Conservation (phyloP, 2,329 filamentous ascomycete genomes). For the Endoconidiophora polonica region DNA sequence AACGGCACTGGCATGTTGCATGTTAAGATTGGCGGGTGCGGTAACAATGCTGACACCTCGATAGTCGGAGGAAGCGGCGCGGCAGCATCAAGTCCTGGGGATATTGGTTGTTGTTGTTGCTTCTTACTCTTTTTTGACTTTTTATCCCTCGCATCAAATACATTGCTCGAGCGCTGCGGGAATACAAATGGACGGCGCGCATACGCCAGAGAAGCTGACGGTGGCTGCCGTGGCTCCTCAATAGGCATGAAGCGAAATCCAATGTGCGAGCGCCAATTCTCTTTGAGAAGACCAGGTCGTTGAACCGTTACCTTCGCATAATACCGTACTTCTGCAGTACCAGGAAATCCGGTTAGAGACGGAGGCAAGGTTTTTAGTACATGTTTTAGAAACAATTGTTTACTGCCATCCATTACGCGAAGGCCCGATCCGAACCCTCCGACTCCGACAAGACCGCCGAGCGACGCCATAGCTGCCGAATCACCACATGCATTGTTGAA, state of each 20-base stretch:
- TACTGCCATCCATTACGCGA: conserved; percentile 45
- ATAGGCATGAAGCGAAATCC: conserved; percentile 83
- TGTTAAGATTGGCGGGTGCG: conserved; percentile 73
- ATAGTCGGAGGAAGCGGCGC: conserved; percentile 42
- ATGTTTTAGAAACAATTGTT: conserved; percentile 49
- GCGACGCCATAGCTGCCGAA: conserved; percentile 33
- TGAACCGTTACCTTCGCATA: conserved; percentile 92
- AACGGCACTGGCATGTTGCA: conserved; percentile 77
- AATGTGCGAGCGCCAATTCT: conserved; percentile 57
- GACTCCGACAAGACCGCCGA: conserved; percentile 35
- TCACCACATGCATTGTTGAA: conserved; percentile 59
- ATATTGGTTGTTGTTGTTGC: neutral
- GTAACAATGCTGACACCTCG: conserved; percentile 62
- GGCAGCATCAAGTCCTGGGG: conserved; percentile 3
- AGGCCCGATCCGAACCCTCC: conserved; percentile 37
- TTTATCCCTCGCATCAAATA: neutral
- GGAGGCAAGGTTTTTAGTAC: conserved; percentile 78
- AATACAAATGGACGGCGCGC: conserved; percentile 55
- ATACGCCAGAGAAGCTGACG: conserved; percentile 62
- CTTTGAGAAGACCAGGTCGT: conserved; percentile 73
- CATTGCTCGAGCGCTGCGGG: conserved; percentile 22
- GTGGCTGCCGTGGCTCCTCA: conserved; percentile 60
- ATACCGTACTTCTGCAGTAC: conserved; percentile 79
- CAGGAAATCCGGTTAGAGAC: conserved; percentile 71
- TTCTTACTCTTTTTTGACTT: conserved; percentile 10